A percentile compares a stretch with the other conserved stretches of the same genome.
Evolutionary conservation across 495 filamentous ascomycete species (phyloP).

Genomic region (Annulohypoxylon bovei): DNA sequence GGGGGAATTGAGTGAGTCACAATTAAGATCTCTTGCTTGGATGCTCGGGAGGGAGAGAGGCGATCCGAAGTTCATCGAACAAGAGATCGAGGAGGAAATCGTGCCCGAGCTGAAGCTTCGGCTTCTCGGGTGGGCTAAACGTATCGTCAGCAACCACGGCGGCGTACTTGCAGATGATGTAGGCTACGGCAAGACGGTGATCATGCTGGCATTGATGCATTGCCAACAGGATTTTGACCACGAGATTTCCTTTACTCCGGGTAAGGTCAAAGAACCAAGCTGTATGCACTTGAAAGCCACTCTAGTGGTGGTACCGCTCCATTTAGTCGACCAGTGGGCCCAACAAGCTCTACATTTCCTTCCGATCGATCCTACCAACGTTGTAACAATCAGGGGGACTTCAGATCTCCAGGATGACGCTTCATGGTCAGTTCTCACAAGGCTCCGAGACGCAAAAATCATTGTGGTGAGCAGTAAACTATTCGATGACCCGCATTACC

Average conservation of each 20-base stretch:
- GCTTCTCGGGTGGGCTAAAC: constrained; percentile 66
- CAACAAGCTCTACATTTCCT: constrained; percentile 69
- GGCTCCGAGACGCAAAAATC: constrained; percentile 62
- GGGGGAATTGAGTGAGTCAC: constrained; percentile 18
- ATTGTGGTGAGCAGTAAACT: constrained; percentile 64
- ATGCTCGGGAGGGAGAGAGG: constrained; percentile 70
- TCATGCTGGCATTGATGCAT: constrained; percentile 73
- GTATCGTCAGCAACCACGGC: constrained; percentile 62
- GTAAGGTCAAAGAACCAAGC: constrained; percentile 4
- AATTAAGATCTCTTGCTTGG: constrained; percentile 61
- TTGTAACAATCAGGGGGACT: constrained; percentile 55
- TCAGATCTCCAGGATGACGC: constrained; percentile 45
- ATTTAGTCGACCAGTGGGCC: constrained; percentile 74
- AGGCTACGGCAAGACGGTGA: constrained; percentile 84
- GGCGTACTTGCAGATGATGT: constrained; percentile 81
- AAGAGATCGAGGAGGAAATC: constrained; percentile 74
- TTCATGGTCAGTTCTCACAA: constrained; percentile 38
- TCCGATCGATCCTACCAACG: constrained; percentile 40
- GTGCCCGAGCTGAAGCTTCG: constrained; percentile 68
- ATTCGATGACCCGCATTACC: constrained; percentile 50
- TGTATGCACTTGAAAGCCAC: constrained; percentile 67
- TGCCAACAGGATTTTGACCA: constrained; percentile 50
- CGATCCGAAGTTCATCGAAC: constrained; percentile 63
- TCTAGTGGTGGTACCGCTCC: constrained; percentile 71
- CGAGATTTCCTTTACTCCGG: neutral